Evolutionary conservation across 192 early-diverging fungal species (phyloP).

Genomic region (Gigaspora rosea): DNA sequence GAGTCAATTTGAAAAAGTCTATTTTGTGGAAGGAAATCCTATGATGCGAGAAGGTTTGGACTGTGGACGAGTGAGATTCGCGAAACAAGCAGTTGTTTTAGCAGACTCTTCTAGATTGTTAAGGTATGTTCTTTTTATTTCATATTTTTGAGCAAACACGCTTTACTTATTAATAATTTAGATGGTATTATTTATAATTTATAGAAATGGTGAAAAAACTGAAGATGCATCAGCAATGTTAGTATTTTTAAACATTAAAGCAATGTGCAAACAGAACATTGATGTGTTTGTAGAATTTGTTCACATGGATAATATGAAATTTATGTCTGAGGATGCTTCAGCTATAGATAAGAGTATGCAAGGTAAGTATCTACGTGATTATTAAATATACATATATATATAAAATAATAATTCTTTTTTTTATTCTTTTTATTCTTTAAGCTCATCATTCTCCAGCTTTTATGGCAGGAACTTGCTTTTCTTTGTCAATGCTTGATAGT

Average conservation of each 20-base stretch:
- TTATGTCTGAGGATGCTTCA: constrained; percentile 32
- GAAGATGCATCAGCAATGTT: constrained; percentile 34
- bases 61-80: constrained; percentile 17
- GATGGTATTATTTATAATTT: neutral
- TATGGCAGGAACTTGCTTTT: constrained; percentile 33
- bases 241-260: constrained; percentile 34
- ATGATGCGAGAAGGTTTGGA: constrained; percentile 34
- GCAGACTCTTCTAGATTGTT: constrained; percentile 30
- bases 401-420: neutral
- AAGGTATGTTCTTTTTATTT: constrained; percentile 10
- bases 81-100: constrained; percentile 28
- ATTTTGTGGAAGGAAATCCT: constrained; percentile 32
- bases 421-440: constrained; percentile 4
- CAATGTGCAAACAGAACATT: constrained; percentile 27
- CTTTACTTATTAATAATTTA: neutral
- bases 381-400: neutral
- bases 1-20: constrained; percentile 32
- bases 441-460: constrained; percentile 33
- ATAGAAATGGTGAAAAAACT: constrained; percentile 30
- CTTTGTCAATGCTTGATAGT: constrained; percentile 31
- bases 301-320: constrained; percentile 33
- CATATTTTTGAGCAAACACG: neutral
- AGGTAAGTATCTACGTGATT: neutral
- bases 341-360: constrained; percentile 27
- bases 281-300: constrained; percentile 33